Conservation (phyloP, 2,329 filamentous ascomycete genomes). For the Cordyceps militaris region DNA sequence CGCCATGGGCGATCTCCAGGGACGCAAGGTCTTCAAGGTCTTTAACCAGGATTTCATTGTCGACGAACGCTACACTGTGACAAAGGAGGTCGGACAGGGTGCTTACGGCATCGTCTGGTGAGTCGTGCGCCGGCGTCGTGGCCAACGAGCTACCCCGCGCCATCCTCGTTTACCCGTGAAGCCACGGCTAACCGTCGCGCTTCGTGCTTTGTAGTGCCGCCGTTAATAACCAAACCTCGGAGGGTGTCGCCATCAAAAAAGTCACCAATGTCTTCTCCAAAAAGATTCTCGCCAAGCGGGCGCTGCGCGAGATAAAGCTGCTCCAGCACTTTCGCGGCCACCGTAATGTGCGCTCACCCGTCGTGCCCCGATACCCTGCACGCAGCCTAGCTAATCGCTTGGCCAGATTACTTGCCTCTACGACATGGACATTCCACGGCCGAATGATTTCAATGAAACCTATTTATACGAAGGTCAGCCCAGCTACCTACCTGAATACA, state of each 20-base stretch:
- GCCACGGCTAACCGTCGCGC: background rate
- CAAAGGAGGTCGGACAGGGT: slow-evolving; percentile 96
- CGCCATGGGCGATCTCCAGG: slow-evolving; percentile 34
- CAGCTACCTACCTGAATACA: background rate
- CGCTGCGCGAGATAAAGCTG: slow-evolving; percentile 95
- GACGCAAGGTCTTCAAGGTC: slow-evolving; percentile 94
- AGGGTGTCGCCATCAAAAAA: slow-evolving; percentile 98
- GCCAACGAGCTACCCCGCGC: slow-evolving; percentile 15
- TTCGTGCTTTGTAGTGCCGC: slow-evolving; percentile 59
- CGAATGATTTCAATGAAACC: slow-evolving; percentile 97
- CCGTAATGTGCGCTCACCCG: slow-evolving; percentile 57
- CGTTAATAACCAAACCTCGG: slow-evolving; percentile 80
- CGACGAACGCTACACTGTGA: slow-evolving; percentile 96
- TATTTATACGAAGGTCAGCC: slow-evolving; percentile 91
- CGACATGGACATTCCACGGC: slow-evolving; percentile 97
- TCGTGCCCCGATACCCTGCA: background rate
- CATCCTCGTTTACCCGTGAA: background rate
- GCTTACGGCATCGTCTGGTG: slow-evolving; percentile 99
- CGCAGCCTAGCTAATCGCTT: slow-evolving; percentile 28
- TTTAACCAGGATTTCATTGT: slow-evolving; percentile 99
- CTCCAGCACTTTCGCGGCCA: slow-evolving; percentile 94
- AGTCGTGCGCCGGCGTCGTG: slow-evolving; percentile 19
- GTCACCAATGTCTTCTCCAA: slow-evolving; percentile 99
- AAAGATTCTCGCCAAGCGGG: slow-evolving; percentile 98
- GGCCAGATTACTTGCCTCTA: slow-evolving; percentile 92